phyloP scores from a whole-genome alignment of 2,329 filamentous ascomycete genomes.

The Simplicillium aogashimaense region DNA sequence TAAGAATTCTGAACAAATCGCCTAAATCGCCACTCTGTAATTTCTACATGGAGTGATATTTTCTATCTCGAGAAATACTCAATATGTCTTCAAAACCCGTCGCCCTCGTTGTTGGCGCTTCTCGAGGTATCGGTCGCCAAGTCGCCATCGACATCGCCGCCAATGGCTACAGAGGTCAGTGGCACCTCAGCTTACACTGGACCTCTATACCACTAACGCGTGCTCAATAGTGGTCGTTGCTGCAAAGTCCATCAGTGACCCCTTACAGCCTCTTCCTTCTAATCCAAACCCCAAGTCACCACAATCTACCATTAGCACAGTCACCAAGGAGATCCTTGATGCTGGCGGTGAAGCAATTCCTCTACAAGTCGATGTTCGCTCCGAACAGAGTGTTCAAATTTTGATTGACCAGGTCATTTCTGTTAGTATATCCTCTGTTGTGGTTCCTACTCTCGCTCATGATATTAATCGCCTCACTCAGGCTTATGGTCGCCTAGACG shows the following conservation, averaged over 20 bases:
- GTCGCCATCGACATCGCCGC: constrained; percentile 67
- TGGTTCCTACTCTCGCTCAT: too few species aligned
- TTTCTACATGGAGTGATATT: too few species aligned
- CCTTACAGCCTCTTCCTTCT: constrained; percentile 44
- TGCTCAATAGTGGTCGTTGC: constrained; percentile 57
- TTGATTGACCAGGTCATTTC: constrained; percentile 50
- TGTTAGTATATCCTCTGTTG: constrained; percentile 6
- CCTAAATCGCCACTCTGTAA: too few species aligned
- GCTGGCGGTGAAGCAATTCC: constrained; percentile 55
- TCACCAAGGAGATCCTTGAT: constrained; percentile 61
- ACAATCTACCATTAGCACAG: constrained; percentile 70
- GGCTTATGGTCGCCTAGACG: constrained; percentile 56
- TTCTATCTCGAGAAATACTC: too few species aligned
- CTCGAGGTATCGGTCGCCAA: constrained; percentile 71
- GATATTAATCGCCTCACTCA: constrained; percentile 12
- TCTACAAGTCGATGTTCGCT: constrained; percentile 60
- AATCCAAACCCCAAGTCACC: constrained; percentile 69
- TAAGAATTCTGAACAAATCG: too few species aligned
- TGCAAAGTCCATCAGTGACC: constrained; percentile 64
- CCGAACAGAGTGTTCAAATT: constrained; percentile 46
- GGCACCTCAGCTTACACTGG: too few species aligned
- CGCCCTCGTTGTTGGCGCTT: constrained; percentile 65
- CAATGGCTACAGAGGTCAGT: constrained; percentile 57
- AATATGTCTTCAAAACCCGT: constrained; percentile 32
- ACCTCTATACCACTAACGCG: too few species aligned